Percentiles rank a stretch among this genome's conserved stretches.
These are phyloP conservation scores for Exophiala spinifera DNA, from an alignment of 2,329 filamentous ascomycete species.

Conservation along the genomic window DNA sequence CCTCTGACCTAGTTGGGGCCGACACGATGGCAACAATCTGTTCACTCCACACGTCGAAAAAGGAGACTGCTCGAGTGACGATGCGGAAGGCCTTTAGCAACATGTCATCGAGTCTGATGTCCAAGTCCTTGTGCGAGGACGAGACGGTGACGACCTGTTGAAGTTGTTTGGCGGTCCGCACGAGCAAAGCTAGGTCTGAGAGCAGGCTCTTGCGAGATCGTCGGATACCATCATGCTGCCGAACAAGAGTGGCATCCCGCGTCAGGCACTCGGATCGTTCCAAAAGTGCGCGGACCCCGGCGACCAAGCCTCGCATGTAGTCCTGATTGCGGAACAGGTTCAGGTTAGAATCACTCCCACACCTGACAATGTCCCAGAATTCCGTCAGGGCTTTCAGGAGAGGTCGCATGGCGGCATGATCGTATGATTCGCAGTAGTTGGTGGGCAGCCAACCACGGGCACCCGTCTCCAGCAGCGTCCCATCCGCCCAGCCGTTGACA, in stretches of 20 bases:
- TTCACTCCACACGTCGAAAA: conserved; percentile 78
- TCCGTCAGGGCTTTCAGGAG: conserved; percentile 82
- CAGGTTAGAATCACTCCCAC: conserved; percentile 70
- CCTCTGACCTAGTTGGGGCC: conserved; percentile 30
- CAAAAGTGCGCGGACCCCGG: conserved; percentile 83
- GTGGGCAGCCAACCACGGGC: conserved; percentile 93
- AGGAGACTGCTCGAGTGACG: conserved; percentile 83
- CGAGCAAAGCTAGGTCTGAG: conserved; percentile 82
- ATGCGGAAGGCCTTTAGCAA: conserved; percentile 91
- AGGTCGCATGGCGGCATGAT: conserved; percentile 80
- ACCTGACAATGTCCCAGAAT: conserved; percentile 86
- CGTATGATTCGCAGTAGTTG: conserved; percentile 95
- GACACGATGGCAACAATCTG: conserved; percentile 40
- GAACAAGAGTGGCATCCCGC: conserved; percentile 71
- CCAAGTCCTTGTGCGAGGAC: conserved; percentile 52
- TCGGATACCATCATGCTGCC: conserved; percentile 71
- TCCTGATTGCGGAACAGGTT: conserved; percentile 86
- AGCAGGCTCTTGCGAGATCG: conserved; percentile 81
- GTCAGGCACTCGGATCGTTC: conserved; percentile 86
- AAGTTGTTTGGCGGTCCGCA: conserved; percentile 82
- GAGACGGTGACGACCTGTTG: conserved; percentile 64
- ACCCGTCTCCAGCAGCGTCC: conserved; percentile 80
- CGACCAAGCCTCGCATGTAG: conserved; percentile 90
- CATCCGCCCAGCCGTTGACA: conserved; percentile 97
- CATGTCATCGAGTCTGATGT: conserved; percentile 85